phyloP scores from a whole-genome alignment of 495 filamentous ascomycete genomes.

The Trichoderma virens region DNA sequence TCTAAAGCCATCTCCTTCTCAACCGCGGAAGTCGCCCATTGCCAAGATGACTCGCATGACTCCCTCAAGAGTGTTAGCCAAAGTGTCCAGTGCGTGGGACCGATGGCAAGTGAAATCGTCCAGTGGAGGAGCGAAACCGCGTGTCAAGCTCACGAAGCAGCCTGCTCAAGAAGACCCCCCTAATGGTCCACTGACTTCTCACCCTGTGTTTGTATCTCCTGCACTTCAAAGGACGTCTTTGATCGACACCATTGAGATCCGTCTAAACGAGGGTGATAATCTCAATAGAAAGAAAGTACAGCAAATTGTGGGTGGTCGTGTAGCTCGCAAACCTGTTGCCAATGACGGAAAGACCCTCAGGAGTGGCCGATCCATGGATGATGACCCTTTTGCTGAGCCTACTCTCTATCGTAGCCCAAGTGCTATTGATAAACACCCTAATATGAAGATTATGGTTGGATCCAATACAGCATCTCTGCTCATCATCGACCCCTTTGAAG shows the following conservation, averaged over 20 bases:
- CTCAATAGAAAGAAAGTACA: slow-evolving; percentile 19
- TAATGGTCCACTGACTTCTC: not conserved
- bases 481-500: slow-evolving; percentile 5
- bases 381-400: slow-evolving; percentile 28
- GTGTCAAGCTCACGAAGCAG: not conserved
- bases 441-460: not conserved
- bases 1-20: slow-evolving; percentile 14
- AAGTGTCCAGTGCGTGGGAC: slow-evolving; percentile 19
- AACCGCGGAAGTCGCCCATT: slow-evolving; percentile 1
- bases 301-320: slow-evolving; percentile 16
- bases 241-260: slow-evolving; percentile 16
- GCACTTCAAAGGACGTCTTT: not conserved
- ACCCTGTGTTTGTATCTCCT: not conserved
- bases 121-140: not conserved
- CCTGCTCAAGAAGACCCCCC: not conserved
- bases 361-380: slow-evolving; percentile 16
- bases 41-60: slow-evolving; percentile 16
- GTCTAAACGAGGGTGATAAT: slow-evolving; percentile 23
- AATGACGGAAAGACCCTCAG: slow-evolving; percentile 17
- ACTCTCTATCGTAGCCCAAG: not conserved
- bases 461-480: not conserved
- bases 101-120: slow-evolving; percentile 8
- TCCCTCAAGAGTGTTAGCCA: slow-evolving; percentile 17
- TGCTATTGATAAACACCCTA: not conserved
- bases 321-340: slow-evolving; percentile 21